These are phyloP conservation scores for Quercus lobata DNA, from an alignment of 331 rosid species.

Conservation along the genomic window DNA sequence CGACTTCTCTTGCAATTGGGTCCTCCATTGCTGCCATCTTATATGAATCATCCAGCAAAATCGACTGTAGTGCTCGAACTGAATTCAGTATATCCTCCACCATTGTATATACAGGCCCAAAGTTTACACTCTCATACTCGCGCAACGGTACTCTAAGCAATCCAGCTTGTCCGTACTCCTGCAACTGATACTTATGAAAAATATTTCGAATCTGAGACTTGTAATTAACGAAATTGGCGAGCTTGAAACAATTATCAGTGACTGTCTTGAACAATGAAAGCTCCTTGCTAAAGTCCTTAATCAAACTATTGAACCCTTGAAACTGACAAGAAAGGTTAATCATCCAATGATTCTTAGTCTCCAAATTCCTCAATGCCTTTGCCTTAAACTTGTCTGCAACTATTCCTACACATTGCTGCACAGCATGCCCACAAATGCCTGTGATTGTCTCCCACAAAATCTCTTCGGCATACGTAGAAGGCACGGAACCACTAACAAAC, in stretches of 20 bases:
- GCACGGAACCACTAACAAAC: constrained; percentile 62
- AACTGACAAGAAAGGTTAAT: constrained; percentile 83
- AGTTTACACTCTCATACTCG: constrained; percentile 31
- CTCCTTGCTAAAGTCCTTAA: constrained; percentile 66
- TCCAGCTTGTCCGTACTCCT: constrained; percentile 61
- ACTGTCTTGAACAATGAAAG: constrained; percentile 59
- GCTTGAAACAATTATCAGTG: constrained; percentile 56
- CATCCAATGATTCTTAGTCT: constrained; percentile 90
- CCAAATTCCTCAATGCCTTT: constrained; percentile 74
- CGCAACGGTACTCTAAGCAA: constrained; percentile 48
- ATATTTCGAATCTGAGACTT: constrained; percentile 55
- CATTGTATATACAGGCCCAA: constrained; percentile 40
- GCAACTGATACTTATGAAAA: constrained; percentile 70
- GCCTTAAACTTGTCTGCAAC: constrained; percentile 80
- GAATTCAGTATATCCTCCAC: constrained; percentile 62
- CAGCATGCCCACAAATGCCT: constrained; percentile 67
- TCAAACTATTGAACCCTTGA: constrained; percentile 59
- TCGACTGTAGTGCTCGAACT: constrained; percentile 47
- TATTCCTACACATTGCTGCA: constrained; percentile 77
- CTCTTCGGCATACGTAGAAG: constrained; percentile 75
- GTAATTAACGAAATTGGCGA: constrained; percentile 63
- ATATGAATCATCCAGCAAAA: constrained; percentile 54
- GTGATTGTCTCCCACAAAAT: constrained; percentile 78
- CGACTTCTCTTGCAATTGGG: constrained; percentile 50
- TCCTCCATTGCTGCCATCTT: constrained; percentile 64